Evolutionary conservation across 148 eudicot species (phyloP).

Genomic region (Camellia japonica): DNA sequence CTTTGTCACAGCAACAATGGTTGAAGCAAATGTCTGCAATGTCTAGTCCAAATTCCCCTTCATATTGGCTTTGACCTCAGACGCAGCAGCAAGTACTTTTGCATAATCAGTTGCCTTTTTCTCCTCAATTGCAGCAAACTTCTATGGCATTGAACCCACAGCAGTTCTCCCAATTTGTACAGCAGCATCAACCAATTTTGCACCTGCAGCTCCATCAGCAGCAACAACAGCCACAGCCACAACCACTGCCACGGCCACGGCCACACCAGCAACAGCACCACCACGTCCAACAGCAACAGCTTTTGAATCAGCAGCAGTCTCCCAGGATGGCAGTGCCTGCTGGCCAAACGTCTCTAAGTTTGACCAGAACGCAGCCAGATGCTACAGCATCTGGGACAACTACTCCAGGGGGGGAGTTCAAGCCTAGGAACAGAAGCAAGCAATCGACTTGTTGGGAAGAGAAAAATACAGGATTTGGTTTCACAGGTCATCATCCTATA

Average conservation of each 20-base stretch:
- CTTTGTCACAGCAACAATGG: conserved; percentile 81
- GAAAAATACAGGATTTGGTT: conserved; percentile 90
- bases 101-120: conserved; percentile 62
- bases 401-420: conserved; percentile 90
- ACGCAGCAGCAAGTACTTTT: conserved; percentile 51
- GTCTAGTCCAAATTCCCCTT: conserved; percentile 65
- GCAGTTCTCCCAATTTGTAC: conserved; percentile 73
- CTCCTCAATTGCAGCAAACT: conserved; percentile 64
- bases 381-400: conserved; percentile 85
- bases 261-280: conserved; percentile 38
- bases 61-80: conserved; percentile 63
- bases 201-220: conserved; percentile 56
- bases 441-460: conserved; percentile 86
- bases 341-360: conserved; percentile 80
- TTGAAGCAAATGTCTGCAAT: conserved; percentile 74
- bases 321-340: conserved; percentile 62
- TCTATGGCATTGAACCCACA: conserved; percentile 56
- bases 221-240: conserved; percentile 27
- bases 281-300: conserved; percentile 8
- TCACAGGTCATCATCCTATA: conserved; percentile 60
- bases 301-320: conserved; percentile 50
- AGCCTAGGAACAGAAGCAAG: conserved; percentile 95
- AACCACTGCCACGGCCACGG: conserved; percentile 12
- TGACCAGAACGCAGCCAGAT: conserved; percentile 96
- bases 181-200: conserved; percentile 50